A percentile compares a stretch with the other conserved stretches of the same genome.
Evolutionary conservation across 1,284 basidiomycete species (phyloP).

Genomic region (Sanghuangporus sanghuang): DNA sequence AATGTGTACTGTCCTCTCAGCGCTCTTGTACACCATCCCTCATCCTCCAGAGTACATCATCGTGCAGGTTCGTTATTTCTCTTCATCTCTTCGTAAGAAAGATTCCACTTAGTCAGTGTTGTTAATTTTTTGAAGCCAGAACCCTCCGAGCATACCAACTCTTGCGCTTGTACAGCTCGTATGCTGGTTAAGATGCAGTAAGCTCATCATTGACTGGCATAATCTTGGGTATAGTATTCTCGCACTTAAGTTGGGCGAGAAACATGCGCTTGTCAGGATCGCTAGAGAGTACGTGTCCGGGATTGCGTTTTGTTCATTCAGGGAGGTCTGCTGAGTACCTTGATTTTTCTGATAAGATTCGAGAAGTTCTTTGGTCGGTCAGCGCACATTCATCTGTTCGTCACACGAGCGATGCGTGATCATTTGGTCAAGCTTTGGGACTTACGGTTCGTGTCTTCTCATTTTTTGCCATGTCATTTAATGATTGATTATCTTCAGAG

Average conservation of each 20-base stretch:
- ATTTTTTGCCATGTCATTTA: not conserved
- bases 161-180: conserved; percentile 82
- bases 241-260: conserved; percentile 69
- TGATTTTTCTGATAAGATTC: conserved; percentile 49
- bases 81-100: conserved; percentile 3
- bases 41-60: conserved; percentile 81
- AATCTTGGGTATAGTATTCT: conserved; percentile 96
- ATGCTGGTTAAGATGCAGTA: conserved; percentile 61
- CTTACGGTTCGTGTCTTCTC: conserved; percentile 53
- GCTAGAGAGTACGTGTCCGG: conserved; percentile 56
- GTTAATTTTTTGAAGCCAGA: conserved; percentile 45
- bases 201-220: conserved; percentile 98
- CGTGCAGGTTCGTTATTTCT: conserved; percentile 67
- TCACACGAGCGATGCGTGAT: conserved; percentile 84
- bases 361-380: conserved; percentile 72
- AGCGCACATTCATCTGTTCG: conserved; percentile 91
- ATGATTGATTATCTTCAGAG: conserved; percentile 42
- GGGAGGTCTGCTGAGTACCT: not conserved
- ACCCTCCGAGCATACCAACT: conserved; percentile 95
- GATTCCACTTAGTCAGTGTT: conserved; percentile 9
- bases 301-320: not conserved
- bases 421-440: conserved; percentile 72
- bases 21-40: conserved; percentile 57
- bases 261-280: conserved; percentile 67
- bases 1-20: conserved; percentile 54